Percentiles rank a stretch among this genome's conserved stretches.
Evolutionary conservation across 805 yeast species (phyloP).

Genomic region (Ogataea degrootiae): DNA sequence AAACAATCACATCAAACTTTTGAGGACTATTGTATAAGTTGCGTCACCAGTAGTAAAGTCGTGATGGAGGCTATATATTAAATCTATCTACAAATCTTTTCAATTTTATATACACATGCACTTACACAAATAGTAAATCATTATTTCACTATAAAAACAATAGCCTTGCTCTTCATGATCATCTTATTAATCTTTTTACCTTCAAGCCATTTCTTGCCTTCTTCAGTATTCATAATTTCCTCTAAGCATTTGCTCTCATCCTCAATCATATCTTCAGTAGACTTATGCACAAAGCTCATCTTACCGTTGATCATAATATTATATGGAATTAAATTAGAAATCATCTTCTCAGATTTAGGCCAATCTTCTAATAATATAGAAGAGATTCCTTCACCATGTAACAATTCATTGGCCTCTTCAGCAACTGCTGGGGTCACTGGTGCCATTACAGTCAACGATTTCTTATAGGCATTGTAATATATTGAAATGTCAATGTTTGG

Average conservation of each 20-base stretch:
- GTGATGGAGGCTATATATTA: too few species aligned
- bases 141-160: conserved; percentile 22
- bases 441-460: conserved; percentile 57
- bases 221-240: conserved; percentile 29
- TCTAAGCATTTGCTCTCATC: conserved; percentile 34
- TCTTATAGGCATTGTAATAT: conserved; percentile 44
- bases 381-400: conserved; percentile 23
- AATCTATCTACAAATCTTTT: too few species aligned
- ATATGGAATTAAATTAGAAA: conserved; percentile 38
- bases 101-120: background rate
- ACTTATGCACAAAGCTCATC: conserved; percentile 41
- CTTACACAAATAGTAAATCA: background rate
- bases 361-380: conserved; percentile 58
- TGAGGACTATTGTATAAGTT: too few species aligned
- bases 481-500: conserved; percentile 35
- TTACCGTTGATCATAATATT: conserved; percentile 74
- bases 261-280: conserved; percentile 32
- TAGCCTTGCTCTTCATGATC: conserved; percentile 40
- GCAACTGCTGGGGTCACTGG: conserved; percentile 80
- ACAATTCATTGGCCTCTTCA: conserved; percentile 74
- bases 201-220: conserved; percentile 38
- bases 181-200: conserved; percentile 44
- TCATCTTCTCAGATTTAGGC: conserved; percentile 48
- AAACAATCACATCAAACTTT: too few species aligned
- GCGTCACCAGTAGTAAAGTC: too few species aligned